Percentiles rank a stretch among this genome's conserved stretches.
Evolutionary conservation across 495 filamentous ascomycete genomes (phyloP).

Genomic region (Aspergillus homomorphus): DNA sequence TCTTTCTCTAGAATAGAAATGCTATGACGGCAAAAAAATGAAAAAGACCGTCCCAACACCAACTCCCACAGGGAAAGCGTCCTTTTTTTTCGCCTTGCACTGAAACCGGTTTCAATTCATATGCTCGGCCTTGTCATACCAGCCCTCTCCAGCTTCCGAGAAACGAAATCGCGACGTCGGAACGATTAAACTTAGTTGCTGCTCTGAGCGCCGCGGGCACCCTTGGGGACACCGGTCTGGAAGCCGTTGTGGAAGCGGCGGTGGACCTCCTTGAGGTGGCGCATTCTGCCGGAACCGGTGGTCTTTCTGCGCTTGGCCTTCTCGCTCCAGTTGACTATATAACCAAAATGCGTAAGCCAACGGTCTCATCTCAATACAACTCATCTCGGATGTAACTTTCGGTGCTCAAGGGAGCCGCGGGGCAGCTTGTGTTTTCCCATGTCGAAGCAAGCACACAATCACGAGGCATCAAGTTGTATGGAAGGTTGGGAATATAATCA

Average conservation of each 20-base stretch:
- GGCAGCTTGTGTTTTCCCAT: no score
- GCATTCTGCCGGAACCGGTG: conserved; percentile 89
- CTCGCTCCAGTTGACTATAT: conserved; percentile 95
- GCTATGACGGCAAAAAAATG: conserved; percentile 29
- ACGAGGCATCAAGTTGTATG: no score
- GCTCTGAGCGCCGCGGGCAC: conserved; percentile 63
- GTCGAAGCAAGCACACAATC: no score
- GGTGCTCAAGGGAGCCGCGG: no score
- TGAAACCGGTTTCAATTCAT: conserved; percentile 40
- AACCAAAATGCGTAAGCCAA: conserved; percentile 31
- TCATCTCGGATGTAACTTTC: neutral
- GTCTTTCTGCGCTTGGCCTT: conserved; percentile 99
- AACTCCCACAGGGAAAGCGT: conserved; percentile 43
- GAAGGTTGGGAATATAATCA: no score
- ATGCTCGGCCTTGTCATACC: conserved; percentile 47
- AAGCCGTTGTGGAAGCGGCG: conserved; percentile 95
- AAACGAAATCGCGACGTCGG: conserved; percentile 46
- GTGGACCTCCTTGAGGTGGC: conserved; percentile 84
- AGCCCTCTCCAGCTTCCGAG: conserved; percentile 45
- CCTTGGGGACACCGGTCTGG: conserved; percentile 85
- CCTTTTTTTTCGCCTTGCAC: conserved; percentile 38
- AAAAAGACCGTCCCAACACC: conserved; percentile 36
- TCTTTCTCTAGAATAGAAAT: conserved; percentile 25
- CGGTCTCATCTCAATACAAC: conserved; percentile 13
- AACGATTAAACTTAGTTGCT: conserved; percentile 36